Base-by-base conservation (phyloP, 768 basidiomycete genomes). In the Lactarius pseudohatsudake region DNA sequence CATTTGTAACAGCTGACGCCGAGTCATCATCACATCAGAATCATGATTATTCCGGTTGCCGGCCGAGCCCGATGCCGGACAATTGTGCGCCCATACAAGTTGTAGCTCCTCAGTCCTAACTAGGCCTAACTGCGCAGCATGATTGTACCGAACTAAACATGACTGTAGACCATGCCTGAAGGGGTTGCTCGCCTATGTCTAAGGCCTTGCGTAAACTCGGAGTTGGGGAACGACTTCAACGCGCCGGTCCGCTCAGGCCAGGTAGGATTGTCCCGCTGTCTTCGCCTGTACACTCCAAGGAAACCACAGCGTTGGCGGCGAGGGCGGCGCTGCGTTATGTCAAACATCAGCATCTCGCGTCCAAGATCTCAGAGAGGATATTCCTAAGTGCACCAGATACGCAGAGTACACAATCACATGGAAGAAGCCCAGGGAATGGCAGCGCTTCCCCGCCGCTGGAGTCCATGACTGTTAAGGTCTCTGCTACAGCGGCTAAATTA, bases 301-400 rank as follows among this genome's bases (percentile, higher is more conserved):
- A 26, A 61, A 18, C 47, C 61, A 28, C 22, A 61, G 36, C 0
- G 34, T 61, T 7, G 61, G 61, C 7, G 61, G 61, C 10, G 61
- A 61, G 1, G 61, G 50, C 36, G 50, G 50, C 16, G 34, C 61
- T 61, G 22, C 13, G 20, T 54, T 20, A 34, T 22, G 34, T 34
- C 6, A 40, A 61, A 53, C 18, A 28, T 61, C 20, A 61, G 61
- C 26, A 13, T 40, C 50, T 32, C 34, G 11, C 32, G 22, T 54
- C 36, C 36, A 54, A 34, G 26, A 8, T 47, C n/a, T 22, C 20
- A 60, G 59, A 60, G 32, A n/a, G 28, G 30, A 55, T 11, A 59
- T 59, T 20, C 30, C 43, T 50, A 47, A 47, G 59, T 32, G 61
- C 50, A 61, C 61, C 61, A 61, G 61, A 40, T 53, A 53, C 7